Evolutionary conservation across 2,329 filamentous ascomycete genomes (phyloP).

Genomic region (Aureobasidium leucospermi): DNA sequence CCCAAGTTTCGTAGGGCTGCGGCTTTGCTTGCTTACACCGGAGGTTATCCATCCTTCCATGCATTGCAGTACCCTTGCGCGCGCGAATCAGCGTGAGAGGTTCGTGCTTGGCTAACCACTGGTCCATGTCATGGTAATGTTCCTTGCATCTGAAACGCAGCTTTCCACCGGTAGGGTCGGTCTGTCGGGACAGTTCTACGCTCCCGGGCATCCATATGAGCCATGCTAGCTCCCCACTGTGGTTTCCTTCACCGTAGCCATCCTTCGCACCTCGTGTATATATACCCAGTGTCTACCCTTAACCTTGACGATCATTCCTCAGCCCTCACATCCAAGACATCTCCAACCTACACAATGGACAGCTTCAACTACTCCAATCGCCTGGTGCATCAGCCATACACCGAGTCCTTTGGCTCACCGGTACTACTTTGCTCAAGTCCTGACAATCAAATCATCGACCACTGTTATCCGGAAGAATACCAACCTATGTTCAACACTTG

Average conservation of each 20-base stretch:
- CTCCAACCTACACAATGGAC: not conserved
- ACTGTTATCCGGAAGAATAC: constrained; percentile 3
- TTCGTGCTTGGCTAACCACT: not conserved
- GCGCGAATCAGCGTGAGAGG: constrained; percentile 6
- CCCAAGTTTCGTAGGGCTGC: constrained; percentile 10
- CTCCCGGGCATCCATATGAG: constrained; percentile 7
- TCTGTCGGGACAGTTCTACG: constrained; percentile 2
- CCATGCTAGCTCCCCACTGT: constrained; percentile 7
- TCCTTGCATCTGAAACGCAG: constrained; percentile 11
- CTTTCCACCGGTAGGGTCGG: constrained; percentile 11
- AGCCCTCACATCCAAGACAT: not conserved
- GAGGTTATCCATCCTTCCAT: constrained; percentile 4
- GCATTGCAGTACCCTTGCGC: constrained; percentile 1
- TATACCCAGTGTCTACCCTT: constrained; percentile 10
- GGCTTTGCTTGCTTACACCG: constrained; percentile 8
- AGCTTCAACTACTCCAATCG: constrained; percentile 7
- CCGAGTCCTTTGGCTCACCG: constrained; percentile 3
- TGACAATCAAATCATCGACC: constrained; percentile 11
- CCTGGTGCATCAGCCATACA: constrained; percentile 1
- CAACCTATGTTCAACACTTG: constrained; percentile 11
- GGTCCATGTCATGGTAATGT: constrained; percentile 11
- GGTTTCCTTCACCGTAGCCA: constrained; percentile 4
- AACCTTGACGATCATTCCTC: constrained; percentile 4
- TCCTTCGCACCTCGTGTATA: constrained; percentile 6
- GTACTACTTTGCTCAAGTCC: constrained; percentile 10